These are phyloP conservation scores for Lepidium campestre DNA, from an alignment of 441 rosid species.

Conservation along the genomic window DNA sequence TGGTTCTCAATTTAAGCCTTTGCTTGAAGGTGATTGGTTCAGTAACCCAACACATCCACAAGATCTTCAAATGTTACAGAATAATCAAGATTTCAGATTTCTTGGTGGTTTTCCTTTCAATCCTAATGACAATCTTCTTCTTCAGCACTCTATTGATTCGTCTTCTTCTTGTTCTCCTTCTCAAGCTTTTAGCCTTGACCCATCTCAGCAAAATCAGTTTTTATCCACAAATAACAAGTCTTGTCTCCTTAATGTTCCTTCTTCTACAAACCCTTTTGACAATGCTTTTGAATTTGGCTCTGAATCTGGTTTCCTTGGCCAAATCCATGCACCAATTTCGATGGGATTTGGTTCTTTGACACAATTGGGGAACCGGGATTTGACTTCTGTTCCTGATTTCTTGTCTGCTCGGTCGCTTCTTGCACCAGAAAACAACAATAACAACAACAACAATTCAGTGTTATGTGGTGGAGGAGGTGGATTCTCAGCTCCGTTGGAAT, in stretches of 20 bases:
- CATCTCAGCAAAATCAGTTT: constrained; percentile 31
- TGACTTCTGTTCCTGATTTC: constrained; percentile 40
- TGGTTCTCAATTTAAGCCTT: constrained; percentile 42
- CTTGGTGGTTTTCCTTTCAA: constrained; percentile 37
- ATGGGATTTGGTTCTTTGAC: constrained; percentile 35
- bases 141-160: constrained; percentile 52
- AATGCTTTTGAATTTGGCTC: constrained; percentile 54
- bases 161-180: constrained; percentile 70
- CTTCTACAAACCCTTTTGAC: constrained; percentile 48
- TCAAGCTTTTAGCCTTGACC: constrained; percentile 49
- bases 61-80: constrained; percentile 38
- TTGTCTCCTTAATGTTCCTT: constrained; percentile 42
- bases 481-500: constrained; percentile 30
- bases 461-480: constrained; percentile 29
- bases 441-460: constrained; percentile 19
- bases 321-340: constrained; percentile 39
- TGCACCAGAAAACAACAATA: constrained; percentile 17
- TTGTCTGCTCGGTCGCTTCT: constrained; percentile 33
- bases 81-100: constrained; percentile 42
- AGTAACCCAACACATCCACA: constrained; percentile 41
- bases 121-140: constrained; percentile 42
- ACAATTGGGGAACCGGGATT: constrained; percentile 38
- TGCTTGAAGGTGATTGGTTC: constrained; percentile 74
- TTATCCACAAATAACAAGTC: constrained; percentile 30
- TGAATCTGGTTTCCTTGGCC: constrained; percentile 40